Conservation (phyloP, 768 basidiomycete genomes). For the Tremella mesenterica region DNA sequence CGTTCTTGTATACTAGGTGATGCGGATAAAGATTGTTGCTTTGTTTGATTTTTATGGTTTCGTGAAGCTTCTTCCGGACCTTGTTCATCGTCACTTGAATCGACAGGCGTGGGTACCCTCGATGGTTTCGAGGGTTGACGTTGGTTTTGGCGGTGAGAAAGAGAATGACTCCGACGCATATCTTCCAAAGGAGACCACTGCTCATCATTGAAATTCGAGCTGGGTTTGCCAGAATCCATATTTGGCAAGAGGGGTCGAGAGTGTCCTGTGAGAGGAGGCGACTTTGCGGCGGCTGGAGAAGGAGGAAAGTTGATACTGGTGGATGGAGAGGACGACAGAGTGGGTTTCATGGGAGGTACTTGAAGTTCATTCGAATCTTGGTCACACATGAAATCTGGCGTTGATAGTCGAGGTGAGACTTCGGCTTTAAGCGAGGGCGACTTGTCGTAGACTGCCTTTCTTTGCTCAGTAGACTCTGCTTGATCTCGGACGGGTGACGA, state of each 20-base stretch:
- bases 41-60: background rate
- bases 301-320: background rate
- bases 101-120: background rate
- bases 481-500: background rate
- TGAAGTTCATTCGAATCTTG: conserved; percentile 5
- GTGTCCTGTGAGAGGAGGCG: conserved; percentile 6
- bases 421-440: background rate
- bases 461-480: background rate
- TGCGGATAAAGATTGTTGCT: too few species aligned
- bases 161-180: background rate
- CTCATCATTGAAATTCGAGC: conserved; percentile 16
- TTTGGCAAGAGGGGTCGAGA: conserved; percentile 14
- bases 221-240: conserved; percentile 9
- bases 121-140: background rate
- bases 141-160: too few species aligned
- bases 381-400: conserved; percentile 20
- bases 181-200: conserved; percentile 21
- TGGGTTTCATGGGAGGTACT: conserved; percentile 3
- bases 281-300: background rate
- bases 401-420: background rate
- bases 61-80: conserved; percentile 30
- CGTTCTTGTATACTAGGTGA: background rate
- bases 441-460: too few species aligned
- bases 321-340: conserved; percentile 4
- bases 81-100: conserved; percentile 36